Evolutionary conservation across 129 eudicot species (phyloP).

Genomic region (Deinandra increscens): DNA sequence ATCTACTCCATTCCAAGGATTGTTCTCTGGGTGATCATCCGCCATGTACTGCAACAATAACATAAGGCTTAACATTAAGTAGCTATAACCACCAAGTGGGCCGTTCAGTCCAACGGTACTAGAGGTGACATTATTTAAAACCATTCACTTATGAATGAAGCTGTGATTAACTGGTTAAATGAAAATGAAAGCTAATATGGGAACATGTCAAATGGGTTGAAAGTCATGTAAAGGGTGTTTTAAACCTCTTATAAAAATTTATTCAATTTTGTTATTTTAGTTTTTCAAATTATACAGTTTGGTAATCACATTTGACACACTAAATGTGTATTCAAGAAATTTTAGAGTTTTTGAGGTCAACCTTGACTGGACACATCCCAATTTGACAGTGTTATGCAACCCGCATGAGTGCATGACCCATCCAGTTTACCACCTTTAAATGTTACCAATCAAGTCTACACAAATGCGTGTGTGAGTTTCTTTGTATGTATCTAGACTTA

Average conservation of each 20-base stretch:
- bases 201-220: not conserved
- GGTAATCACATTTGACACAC: not conserved
- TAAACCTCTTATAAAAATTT: not conserved
- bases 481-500: slow-evolving; percentile 38
- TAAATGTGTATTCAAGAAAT: not conserved
- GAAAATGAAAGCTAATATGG: not conserved
- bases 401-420: not conserved
- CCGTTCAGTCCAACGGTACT: not conserved
- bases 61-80: slow-evolving; percentile 4
- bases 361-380: not conserved
- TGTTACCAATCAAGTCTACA: not conserved
- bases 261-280: not conserved
- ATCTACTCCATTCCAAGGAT: slow-evolving; percentile 93
- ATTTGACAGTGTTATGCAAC: not conserved
- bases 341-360: not conserved
- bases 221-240: not conserved
- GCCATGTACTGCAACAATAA: slow-evolving; percentile 72
- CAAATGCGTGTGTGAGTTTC: not conserved
- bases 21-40: slow-evolving; percentile 69
- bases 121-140: too few relatives aligned
- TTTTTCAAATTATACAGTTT: not conserved
- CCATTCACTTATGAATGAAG: not conserved
- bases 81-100: slow-evolving; percentile 5
- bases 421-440: slow-evolving; percentile 2
- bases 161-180: not conserved